These are phyloP conservation scores for Eimeria necatrix DNA, from an alignment of 169 alveolate species.

Conservation along the genomic window DNA sequence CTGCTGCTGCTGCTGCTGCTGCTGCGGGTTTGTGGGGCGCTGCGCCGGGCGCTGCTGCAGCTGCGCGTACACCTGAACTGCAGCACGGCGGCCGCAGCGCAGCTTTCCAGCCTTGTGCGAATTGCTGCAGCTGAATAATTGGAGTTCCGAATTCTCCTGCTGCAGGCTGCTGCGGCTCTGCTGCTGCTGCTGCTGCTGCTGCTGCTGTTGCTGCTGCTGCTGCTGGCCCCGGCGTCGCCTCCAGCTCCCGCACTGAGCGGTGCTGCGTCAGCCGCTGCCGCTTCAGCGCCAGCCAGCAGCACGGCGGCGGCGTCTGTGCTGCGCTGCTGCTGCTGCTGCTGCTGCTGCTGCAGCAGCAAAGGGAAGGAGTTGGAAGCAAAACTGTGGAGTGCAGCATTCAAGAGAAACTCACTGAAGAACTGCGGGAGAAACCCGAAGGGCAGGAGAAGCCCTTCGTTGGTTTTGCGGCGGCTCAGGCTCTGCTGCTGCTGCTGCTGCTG, in stretches of 20 bases:
- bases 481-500: too few relatives aligned
- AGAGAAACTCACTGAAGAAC: too few relatives aligned
- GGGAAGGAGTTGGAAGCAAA: too few relatives aligned
- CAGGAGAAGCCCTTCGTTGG: too few relatives aligned
- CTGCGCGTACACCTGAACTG: not conserved
- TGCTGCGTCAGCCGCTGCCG: not conserved
- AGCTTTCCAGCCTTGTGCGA: not conserved
- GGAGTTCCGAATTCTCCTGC: not conserved
- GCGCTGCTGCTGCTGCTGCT: not conserved
- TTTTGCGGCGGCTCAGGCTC: too few relatives aligned
- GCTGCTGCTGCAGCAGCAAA: too few relatives aligned
- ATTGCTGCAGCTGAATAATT: not conserved
- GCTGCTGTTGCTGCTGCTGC: not conserved
- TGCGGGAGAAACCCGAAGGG: too few relatives aligned
- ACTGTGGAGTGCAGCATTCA: too few relatives aligned
- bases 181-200: not conserved
- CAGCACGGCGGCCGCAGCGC: too few relatives aligned
- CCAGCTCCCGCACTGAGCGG: not conserved
- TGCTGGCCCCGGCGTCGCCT: not conserved
- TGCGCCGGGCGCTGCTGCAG: too few relatives aligned
- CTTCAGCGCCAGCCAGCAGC: conserved; percentile 32
- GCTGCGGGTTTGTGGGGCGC: too few relatives aligned
- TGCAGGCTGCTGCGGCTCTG: not conserved
- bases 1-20: conserved; percentile 1
- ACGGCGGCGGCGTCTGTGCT: not conserved